Conservation (phyloP, 2,329 filamentous ascomycete species). For the Trichoderma oligosporum region DNA sequence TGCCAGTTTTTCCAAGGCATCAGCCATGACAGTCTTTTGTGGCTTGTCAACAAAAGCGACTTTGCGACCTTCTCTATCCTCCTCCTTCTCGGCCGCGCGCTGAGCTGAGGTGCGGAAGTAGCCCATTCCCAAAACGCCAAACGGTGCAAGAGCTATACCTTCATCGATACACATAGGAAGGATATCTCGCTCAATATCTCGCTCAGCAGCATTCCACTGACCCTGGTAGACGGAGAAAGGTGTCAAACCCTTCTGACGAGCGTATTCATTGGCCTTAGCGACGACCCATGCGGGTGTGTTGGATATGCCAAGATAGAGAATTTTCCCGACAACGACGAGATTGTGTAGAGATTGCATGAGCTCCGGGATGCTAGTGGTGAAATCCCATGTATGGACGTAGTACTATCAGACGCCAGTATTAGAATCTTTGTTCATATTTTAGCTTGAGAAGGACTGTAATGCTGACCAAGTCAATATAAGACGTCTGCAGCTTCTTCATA, state of each 20-base stretch:
- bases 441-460: not conserved
- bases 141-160: constrained; percentile 48
- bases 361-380: constrained; percentile 26
- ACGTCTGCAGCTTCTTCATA: constrained; percentile 38
- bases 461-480: constrained; percentile 31
- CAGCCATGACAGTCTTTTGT: constrained; percentile 23
- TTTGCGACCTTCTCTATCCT: constrained; percentile 1
- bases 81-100: constrained; percentile 1
- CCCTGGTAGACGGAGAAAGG: constrained; percentile 33
- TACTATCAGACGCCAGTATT: not conserved
- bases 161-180: constrained; percentile 33
- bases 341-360: constrained; percentile 28
- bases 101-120: constrained; percentile 17
- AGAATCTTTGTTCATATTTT: not conserved
- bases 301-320: constrained; percentile 32
- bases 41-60: constrained; percentile 13
- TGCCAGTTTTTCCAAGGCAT: constrained; percentile 20
- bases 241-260: constrained; percentile 25
- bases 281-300: constrained; percentile 34
- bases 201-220: constrained; percentile 26
- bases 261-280: constrained; percentile 27
- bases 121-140: constrained; percentile 38
- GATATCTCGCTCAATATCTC: constrained; percentile 33
- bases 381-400: constrained; percentile 26
- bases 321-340: constrained; percentile 27